Evolutionary conservation across 2,329 filamentous ascomycete species (phyloP).

Genomic region (Pseudogymnoascus sp.): DNA sequence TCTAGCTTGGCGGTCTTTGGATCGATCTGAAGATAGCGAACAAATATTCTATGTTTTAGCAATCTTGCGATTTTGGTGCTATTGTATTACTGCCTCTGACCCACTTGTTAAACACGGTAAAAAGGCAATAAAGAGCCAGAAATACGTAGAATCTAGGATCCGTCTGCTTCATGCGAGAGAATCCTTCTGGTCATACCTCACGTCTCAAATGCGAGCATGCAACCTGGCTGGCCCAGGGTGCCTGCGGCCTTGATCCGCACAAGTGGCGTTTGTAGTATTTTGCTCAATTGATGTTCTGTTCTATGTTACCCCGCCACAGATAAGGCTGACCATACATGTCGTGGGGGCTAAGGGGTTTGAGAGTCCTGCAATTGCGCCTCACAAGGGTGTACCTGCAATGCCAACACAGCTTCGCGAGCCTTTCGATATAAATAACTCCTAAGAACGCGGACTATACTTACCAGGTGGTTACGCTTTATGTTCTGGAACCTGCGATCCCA

Average conservation of each 20-base stretch:
- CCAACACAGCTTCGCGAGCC: background rate
- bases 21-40: slow-evolving; percentile 33
- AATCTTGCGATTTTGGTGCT: background rate
- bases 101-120: background rate
- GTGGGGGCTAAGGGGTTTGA: background rate
- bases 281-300: background rate
- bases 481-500: background rate
- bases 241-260: background rate
- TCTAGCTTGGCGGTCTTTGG: slow-evolving; percentile 51
- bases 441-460: background rate
- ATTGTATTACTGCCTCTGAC: background rate
- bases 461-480: background rate
- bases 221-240: background rate
- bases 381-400: background rate
- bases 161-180: background rate
- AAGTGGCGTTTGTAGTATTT: background rate
- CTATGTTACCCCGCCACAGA: background rate
- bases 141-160: background rate
- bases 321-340: background rate
- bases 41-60: background rate
- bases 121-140: background rate
- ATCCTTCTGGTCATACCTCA: background rate
- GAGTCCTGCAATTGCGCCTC: background rate
- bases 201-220: background rate
- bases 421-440: background rate